phyloP scores from a whole-genome alignment of 2,329 filamentous ascomycete species.

The Botrytis medusae region DNA sequence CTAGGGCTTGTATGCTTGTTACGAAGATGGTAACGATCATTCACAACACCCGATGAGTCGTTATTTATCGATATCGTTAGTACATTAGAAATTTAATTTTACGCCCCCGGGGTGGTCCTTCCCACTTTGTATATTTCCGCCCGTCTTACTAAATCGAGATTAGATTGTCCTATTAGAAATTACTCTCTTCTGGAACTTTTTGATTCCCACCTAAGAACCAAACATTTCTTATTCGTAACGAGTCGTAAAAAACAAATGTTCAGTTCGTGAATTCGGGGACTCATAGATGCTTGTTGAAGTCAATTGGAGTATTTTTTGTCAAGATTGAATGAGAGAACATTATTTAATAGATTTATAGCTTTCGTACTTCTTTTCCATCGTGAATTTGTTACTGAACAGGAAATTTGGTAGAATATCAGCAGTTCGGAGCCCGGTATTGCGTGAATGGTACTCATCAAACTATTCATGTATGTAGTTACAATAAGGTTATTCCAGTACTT shows the following conservation, averaged over 20 bases:
- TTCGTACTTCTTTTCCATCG: neutral
- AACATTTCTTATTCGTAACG: neutral
- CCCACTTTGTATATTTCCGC: neutral
- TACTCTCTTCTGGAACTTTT: neutral
- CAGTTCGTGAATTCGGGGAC: neutral
- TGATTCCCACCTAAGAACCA: neutral
- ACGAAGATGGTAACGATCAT: too few relatives aligned
- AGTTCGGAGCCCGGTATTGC: neutral
- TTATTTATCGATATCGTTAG: neutral
- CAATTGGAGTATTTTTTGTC: neutral
- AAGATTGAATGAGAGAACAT: too few relatives aligned
- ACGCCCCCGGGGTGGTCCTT: accelerated
- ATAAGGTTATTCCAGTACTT: neutral
- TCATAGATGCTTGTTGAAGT: neutral
- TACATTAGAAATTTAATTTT: too few relatives aligned
- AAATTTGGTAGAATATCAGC: neutral
- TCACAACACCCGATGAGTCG: too few relatives aligned
- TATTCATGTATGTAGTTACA: neutral
- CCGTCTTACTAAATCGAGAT: neutral
- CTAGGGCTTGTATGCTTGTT: too few relatives aligned
- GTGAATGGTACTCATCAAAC: neutral
- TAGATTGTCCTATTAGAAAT: neutral
- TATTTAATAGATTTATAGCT: too few relatives aligned
- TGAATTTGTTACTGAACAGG: neutral
- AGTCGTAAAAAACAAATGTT: neutral